These are phyloP conservation scores for Penicillium subrubescens DNA, from an alignment of 495 filamentous ascomycete genomes.

Conservation along the genomic window DNA sequence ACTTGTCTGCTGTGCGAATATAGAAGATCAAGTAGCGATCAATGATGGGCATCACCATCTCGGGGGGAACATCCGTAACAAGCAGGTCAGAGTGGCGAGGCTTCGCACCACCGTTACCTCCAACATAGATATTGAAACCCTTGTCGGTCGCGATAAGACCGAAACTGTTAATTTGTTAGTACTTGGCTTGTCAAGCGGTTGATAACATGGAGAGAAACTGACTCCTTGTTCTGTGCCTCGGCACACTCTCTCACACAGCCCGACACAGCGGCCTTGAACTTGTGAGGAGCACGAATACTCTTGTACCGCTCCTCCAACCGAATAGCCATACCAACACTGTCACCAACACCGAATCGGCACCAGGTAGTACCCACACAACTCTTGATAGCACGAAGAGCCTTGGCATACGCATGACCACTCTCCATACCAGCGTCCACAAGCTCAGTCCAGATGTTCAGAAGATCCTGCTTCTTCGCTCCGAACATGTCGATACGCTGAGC, in stretches of 20 bases:
- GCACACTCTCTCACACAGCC: slow-evolving; percentile 95
- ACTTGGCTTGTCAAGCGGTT: neutral
- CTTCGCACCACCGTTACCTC: slow-evolving; percentile 88
- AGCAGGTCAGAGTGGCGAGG: slow-evolving; percentile 86
- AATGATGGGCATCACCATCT: slow-evolving; percentile 82
- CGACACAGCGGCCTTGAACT: slow-evolving; percentile 91
- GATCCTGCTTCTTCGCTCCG: slow-evolving; percentile 88
- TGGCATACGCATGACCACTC: slow-evolving; percentile 92
- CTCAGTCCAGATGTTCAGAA: slow-evolving; percentile 84
- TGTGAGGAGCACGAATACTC: slow-evolving; percentile 86
- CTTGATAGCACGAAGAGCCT: slow-evolving; percentile 90
- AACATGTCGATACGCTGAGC: slow-evolving; percentile 97
- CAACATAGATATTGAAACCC: slow-evolving; percentile 94
- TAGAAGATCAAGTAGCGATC: slow-evolving; percentile 96
- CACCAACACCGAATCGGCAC: slow-evolving; percentile 91
- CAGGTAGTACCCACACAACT: slow-evolving; percentile 93
- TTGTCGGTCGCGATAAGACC: slow-evolving; percentile 94
- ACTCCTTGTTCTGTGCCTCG: slow-evolving; percentile 96
- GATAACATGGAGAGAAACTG: slow-evolving; percentile 28
- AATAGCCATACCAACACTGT: slow-evolving; percentile 97
- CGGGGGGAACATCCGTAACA: slow-evolving; percentile 84
- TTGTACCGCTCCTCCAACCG: slow-evolving; percentile 94
- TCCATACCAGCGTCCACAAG: slow-evolving; percentile 93
- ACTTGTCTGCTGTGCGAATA: slow-evolving; percentile 92
- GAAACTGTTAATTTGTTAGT: slow-evolving; percentile 58